Evolutionary conservation across 768 basidiomycete species (phyloP).

Genomic region (Tricholoma furcatifolium): DNA sequence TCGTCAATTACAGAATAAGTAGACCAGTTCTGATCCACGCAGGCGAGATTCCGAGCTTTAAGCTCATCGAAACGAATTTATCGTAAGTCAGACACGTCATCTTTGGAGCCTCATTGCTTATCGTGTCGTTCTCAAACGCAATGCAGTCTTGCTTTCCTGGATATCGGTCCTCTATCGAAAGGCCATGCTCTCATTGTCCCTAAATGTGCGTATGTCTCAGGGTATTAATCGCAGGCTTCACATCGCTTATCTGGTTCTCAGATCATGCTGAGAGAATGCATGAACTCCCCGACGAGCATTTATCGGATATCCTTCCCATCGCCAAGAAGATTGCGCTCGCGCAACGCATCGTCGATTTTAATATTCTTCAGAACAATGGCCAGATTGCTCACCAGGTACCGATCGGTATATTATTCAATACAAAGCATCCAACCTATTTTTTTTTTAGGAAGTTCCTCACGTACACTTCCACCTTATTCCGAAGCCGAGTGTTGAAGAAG

Average conservation of each 20-base stretch:
- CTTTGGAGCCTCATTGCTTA: neutral
- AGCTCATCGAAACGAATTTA: conserved; percentile 73
- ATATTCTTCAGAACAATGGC: conserved; percentile 74
- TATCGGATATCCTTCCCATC: conserved; percentile 72
- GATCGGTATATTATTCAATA: too few relatives aligned
- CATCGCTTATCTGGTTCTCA: conserved; percentile 28
- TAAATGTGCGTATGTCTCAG: conserved; percentile 77
- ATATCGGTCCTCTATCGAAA: conserved; percentile 85
- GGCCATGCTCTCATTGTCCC: conserved; percentile 94
- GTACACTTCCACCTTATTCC: too few relatives aligned
- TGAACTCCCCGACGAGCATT: conserved; percentile 83
- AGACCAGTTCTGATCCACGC: neutral
- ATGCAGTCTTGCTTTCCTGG: conserved; percentile 81
- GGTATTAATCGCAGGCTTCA: too few relatives aligned
- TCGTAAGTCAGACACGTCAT: conserved; percentile 51
- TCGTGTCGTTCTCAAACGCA: neutral
- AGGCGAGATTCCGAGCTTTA: conserved; percentile 91
- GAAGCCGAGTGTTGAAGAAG: too few relatives aligned
- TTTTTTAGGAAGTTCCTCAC: too few relatives aligned
- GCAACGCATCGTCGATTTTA: conserved; percentile 79
- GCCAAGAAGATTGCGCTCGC: conserved; percentile 91
- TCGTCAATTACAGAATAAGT: neutral
- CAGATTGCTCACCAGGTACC: conserved; percentile 55
- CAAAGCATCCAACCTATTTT: neutral
- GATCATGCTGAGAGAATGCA: conserved; percentile 90